These are phyloP conservation scores for Marasmius tenuissimus DNA, from an alignment of 1,284 basidiomycete genomes.

Conservation along the genomic window DNA sequence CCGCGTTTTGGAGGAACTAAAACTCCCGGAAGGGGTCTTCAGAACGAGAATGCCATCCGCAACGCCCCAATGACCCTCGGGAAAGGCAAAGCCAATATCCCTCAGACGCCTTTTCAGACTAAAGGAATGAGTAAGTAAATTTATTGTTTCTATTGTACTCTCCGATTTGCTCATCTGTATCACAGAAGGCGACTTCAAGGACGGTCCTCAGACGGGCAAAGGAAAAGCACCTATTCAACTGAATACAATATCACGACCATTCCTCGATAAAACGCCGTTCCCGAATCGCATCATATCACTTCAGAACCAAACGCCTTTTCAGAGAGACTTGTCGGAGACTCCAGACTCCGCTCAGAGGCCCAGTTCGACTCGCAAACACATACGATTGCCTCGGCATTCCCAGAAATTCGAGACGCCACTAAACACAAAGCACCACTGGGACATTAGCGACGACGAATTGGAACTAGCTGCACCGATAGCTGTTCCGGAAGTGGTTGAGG, in stretches of 20 bases:
- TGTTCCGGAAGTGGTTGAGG: conserved; percentile 32
- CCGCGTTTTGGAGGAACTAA: conserved; percentile 7
- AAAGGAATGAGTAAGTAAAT: conserved; percentile 17
- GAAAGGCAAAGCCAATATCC: conserved; percentile 13
- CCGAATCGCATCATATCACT: conserved; percentile 15
- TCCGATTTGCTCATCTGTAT: not conserved
- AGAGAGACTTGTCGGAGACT: conserved; percentile 22
- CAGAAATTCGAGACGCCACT: conserved; percentile 64
- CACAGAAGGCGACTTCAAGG: not conserved
- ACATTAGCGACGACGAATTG: conserved; percentile 66
- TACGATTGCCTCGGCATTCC: conserved; percentile 44
- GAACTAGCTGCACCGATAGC: conserved; percentile 33
- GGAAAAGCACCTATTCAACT: not conserved
- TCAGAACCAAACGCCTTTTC: conserved; percentile 3
- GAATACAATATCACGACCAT: conserved; percentile 36
- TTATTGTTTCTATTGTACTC: not conserved
- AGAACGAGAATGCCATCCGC: conserved; percentile 24
- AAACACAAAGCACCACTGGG: conserved; percentile 71
- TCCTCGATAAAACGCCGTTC: conserved; percentile 51
- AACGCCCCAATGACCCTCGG: conserved; percentile 7
- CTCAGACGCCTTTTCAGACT: conserved; percentile 33
- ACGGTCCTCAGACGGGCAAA: not conserved
- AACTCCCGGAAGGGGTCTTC: conserved; percentile 15
- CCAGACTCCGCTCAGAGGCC: conserved; percentile 49
- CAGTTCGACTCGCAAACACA: conserved; percentile 61